Base-by-base conservation (phyloP, 2,329 filamentous ascomycete species). In the Stagonosporopsis cucurbitacearum region DNA sequence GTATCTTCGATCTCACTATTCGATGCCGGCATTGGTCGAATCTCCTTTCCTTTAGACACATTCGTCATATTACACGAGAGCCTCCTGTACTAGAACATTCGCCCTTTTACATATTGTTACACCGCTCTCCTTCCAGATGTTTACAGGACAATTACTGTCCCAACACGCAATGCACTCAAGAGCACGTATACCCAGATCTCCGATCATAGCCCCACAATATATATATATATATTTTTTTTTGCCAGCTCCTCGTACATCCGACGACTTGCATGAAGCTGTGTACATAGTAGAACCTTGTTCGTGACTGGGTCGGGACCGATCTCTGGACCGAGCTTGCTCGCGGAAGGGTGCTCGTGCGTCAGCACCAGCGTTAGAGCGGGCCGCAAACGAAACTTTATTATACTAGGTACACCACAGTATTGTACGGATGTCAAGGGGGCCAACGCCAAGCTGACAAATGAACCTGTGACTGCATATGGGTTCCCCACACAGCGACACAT, bases 281-380 rank as follows among this genome's bases (percentile, higher is more conserved):
- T 25, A n/a, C n/a, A n/a, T n/a, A n/a, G n/a, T n/a, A 25, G 6
- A 26, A 32, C 36, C 52, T 43, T 51, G 30, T 39, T 30, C 42
- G 37, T 23, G 36, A 42, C 42, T 28, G 41, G n/a, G n/a, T 39
- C 39, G 28, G 36, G 37, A 42, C 47, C 42, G 47, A 47, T 22
- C 17, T 19, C 25, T 51, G 47, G 37, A 47, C 42, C 47, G 30
- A 51, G 53, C 53, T 51, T 42, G 30, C 19, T 36, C 33, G 53
- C 53, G 47, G 53, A 51, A 56, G 41, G 53, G 47, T 46, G 53
- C 47, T 56, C 53, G 53, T 56, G 53, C 53, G 52, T 19, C 46
- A 32, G 42, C 52, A 42, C 53, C 47, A 56, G 47, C 42, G 53
- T 56, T 42, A 43, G 50, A 50, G 47, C 53, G 53, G 53, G 42